Evolutionary conservation across 768 basidiomycete species (phyloP).

Genomic region (Leccinellum albellum): DNA sequence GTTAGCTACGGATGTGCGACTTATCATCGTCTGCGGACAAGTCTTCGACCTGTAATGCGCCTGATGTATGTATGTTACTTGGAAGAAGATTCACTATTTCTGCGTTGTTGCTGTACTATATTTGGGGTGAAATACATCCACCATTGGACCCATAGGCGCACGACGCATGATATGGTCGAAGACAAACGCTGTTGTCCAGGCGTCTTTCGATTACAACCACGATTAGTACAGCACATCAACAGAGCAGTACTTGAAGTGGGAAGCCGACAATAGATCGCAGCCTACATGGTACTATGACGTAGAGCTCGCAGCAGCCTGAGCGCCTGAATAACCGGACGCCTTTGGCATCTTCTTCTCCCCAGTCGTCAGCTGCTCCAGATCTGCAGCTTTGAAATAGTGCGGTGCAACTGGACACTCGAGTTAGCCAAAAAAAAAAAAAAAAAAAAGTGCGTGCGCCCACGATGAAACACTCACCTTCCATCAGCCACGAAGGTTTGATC

Average conservation of each 20-base stretch:
- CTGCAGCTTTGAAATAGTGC: constrained; percentile 90
- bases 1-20: too few species aligned
- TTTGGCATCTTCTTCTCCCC: constrained; percentile 96
- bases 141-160: background rate
- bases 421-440: background rate
- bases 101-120: background rate
- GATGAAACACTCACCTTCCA: constrained; percentile 65
- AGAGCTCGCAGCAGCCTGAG: constrained; percentile 2
- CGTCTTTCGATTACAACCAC: background rate
- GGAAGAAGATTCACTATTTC: background rate
- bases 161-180: too few species aligned
- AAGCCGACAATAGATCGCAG: background rate
- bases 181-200: background rate
- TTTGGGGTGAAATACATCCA: background rate
- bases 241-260: too few species aligned
- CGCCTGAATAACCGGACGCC: constrained; percentile 38
- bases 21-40: background rate
- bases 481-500: constrained; percentile 90
- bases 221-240: background rate
- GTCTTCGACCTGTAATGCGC: background rate
- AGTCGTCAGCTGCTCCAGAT: constrained; percentile 71
- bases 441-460: background rate
- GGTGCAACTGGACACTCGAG: constrained; percentile 66
- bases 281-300: constrained; percentile 5
- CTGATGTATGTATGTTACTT: constrained; percentile 4